Evolutionary conservation across 2,329 filamentous ascomycete species (phyloP).

Genomic region (Penicillium sp.): DNA sequence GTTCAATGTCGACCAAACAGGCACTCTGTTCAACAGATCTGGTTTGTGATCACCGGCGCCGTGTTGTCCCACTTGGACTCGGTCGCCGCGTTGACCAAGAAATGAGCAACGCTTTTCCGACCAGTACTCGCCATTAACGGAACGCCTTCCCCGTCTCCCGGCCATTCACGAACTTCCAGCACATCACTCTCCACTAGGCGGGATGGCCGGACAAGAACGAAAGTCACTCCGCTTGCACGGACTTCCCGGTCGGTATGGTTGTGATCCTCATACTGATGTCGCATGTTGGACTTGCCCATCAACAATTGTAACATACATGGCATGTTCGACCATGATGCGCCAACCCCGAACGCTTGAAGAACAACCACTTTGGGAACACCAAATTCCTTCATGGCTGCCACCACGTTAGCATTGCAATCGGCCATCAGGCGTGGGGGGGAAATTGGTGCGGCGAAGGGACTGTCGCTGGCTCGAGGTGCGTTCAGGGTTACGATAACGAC

Average conservation of each 20-base stretch:
- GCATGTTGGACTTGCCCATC: constrained; percentile 51
- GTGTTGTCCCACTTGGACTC: constrained; percentile 43
- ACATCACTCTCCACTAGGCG: constrained; percentile 45
- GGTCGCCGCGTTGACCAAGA: constrained; percentile 48
- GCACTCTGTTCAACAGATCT: background rate
- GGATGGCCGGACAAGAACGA: constrained; percentile 48
- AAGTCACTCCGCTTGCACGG: constrained; percentile 36
- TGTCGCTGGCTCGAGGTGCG: constrained; percentile 47
- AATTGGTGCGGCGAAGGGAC: constrained; percentile 49
- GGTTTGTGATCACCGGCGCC: constrained; percentile 51
- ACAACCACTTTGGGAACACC: constrained; percentile 47
- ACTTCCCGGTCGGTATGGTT: constrained; percentile 47
- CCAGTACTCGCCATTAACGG: constrained; percentile 41
- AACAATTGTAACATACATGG: constrained; percentile 44
- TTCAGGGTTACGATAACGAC: constrained; percentile 53
- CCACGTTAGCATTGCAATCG: constrained; percentile 40
- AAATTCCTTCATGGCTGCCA: constrained; percentile 40
- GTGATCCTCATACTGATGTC: constrained; percentile 50
- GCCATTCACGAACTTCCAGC: constrained; percentile 40
- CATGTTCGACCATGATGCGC: constrained; percentile 46
- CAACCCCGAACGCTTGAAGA: constrained; percentile 54
- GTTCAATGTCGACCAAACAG: background rate
- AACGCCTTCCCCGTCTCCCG: constrained; percentile 45
- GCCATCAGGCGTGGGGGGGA: constrained; percentile 50
- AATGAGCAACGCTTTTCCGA: constrained; percentile 46